A percentile compares a stretch with the other conserved stretches of the same genome.
Evolutionary conservation across 1,139 yeast species (phyloP).

Genomic region (Hemisphaericaspora xylofermentans): DNA sequence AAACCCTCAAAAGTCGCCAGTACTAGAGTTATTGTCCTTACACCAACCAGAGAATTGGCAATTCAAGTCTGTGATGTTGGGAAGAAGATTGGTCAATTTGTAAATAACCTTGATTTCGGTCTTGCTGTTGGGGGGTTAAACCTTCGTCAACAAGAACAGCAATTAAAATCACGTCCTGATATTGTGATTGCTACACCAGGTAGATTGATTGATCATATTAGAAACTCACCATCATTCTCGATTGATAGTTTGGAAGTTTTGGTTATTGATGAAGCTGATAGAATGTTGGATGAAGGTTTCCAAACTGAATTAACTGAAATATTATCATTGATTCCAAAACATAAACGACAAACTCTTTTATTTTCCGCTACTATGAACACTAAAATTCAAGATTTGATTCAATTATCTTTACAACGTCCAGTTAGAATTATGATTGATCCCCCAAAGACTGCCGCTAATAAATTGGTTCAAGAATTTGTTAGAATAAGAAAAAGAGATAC

Average conservation of each 20-base stretch:
- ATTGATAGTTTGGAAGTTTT: conserved; percentile 90
- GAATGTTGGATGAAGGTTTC: conserved; percentile 99
- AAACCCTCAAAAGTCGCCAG: conserved; percentile 84
- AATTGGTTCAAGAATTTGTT: conserved; percentile 87
- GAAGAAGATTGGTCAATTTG: conserved; percentile 74
- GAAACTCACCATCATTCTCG: conserved; percentile 90
- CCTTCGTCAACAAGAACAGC: conserved; percentile 91
- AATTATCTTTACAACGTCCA: conserved; percentile 83
- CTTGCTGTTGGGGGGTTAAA: conserved; percentile 98
- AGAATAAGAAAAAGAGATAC: conserved; percentile 89
- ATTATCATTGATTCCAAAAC: conserved; percentile 75
- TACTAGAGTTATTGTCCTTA: conserved; percentile 83
- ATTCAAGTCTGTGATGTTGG: conserved; percentile 96
- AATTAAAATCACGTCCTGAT: conserved; percentile 88
- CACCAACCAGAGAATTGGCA: conserved; percentile 98
- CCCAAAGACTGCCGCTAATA: conserved; percentile 87
- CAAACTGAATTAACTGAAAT: conserved; percentile 92
- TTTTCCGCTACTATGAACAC: conserved; percentile 99
- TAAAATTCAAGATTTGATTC: conserved; percentile 81
- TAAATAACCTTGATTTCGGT: conserved; percentile 76
- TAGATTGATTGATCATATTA: conserved; percentile 91
- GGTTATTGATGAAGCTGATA: conserved; percentile 96
- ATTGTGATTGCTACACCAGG: conserved; percentile 98
- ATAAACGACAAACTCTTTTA: conserved; percentile 85
- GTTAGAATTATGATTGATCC: conserved; percentile 96